Base-by-base conservation (phyloP, 345 rosid genomes). In the Psidium guajava region DNA sequence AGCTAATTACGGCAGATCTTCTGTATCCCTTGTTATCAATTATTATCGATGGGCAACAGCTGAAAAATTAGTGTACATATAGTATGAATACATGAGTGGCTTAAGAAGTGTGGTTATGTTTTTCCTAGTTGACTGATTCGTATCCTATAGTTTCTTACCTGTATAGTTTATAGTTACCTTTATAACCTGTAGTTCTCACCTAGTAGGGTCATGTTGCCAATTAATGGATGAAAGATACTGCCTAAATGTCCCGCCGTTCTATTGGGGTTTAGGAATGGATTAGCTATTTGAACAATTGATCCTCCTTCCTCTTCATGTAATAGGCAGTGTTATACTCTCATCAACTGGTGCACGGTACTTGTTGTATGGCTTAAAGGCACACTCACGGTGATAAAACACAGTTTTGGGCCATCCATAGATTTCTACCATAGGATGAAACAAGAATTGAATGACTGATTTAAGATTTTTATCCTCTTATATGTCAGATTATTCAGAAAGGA, bases 401-500 rank as follows among this genome's bases (percentile, higher is more conserved):
- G 80, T 32, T 64, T 32, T 64, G 75, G 25, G 1, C 36, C 80
- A 69, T 69, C 80, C 80, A 18, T 69, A 69, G 47, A 32, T 36
- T 36, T 36, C 47, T 69, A 69, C 36, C 80, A 36, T 69, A 69
- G 25, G 59, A 52, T 3, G 57, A 82, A 82, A 27, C 47, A 27
- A 16, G 8, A 85, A 69, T 24, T 40, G 80, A 36, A 64, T 81
- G 21, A 11, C 64, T 84, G 50, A 74, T 61, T 49, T 28, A 56
- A 54, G 44, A 64, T n/a, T 15, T 61, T n/a, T 36, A 3, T 28
- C 52, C 22, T 28, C 56, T 53, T 81, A 28, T 81, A 58, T 83
- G 88, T 49, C 90, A 95, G 97, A 81, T 95, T 84, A 85, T 82
- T 52, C 90, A 90, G 91, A 88, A 87, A 85, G 98, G 98, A 50